These are phyloP conservation scores for Suzukiozyma palmioleophila DNA, from an alignment of 1,139 yeast species.

Conservation along the genomic window DNA sequence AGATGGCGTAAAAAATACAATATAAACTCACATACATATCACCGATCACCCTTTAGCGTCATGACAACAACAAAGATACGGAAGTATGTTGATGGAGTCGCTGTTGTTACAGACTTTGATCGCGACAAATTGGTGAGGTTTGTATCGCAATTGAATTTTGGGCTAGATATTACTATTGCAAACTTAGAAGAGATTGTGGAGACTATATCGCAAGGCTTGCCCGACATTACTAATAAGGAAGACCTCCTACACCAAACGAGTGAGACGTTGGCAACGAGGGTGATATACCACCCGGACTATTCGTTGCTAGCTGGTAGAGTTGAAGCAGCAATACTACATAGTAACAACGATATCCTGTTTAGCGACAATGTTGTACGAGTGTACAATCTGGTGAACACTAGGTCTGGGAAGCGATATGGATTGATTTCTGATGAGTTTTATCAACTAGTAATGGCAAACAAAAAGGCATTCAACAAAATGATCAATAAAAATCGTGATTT, in stretches of 20 bases:
- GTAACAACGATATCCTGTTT: constrained; percentile 22
- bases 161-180: constrained; percentile 18
- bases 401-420: constrained; percentile 12
- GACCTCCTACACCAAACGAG: constrained; percentile 36
- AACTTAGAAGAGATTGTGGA: constrained; percentile 20
- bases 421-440: constrained; percentile 24
- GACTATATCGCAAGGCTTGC: constrained; percentile 25
- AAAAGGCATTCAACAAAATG: constrained; percentile 30
- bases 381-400: constrained; percentile 8
- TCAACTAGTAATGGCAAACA: constrained; percentile 27
- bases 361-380: constrained; percentile 29
- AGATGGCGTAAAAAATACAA: neutral
- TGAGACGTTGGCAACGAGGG: constrained; percentile 43
- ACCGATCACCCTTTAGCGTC: neutral
- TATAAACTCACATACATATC: neutral
- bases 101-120: constrained; percentile 11
- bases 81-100: constrained; percentile 4
- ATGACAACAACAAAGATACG: neutral
- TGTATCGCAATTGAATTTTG: constrained; percentile 14
- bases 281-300: constrained; percentile 44
- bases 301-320: constrained; percentile 46
- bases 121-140: constrained; percentile 12
- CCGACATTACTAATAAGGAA: constrained; percentile 24
- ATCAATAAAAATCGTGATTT: constrained; percentile 36
- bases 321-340: constrained; percentile 30